Base-by-base conservation (phyloP, 257 asterid genomes). In the Buddleja alternifolia region DNA sequence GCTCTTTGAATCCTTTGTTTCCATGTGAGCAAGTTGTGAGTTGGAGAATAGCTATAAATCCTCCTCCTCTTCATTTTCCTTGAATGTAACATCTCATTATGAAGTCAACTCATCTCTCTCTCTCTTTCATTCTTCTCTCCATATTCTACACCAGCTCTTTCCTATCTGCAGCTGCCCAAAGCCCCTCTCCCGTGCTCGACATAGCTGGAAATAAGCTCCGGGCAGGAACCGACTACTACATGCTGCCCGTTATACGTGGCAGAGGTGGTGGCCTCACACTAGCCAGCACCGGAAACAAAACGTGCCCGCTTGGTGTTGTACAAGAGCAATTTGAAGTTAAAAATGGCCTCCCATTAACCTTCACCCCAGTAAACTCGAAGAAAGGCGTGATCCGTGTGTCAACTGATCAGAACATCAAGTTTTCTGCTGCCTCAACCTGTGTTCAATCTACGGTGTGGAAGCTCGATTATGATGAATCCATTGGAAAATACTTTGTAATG, bases 221-320 rank as follows among this genome's bases (percentile, higher is more conserved):
- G 4, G 64, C 72, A 0, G 90, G 86, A 4, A 60, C 25, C n/a
- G 56, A 77, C 20, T 88, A 85, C 74, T 78, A 78, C 77, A 70
- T 79, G 3, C 17, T 88, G 55, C 91, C 93, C 0, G 81, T 80
- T 0, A 10, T 76, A 21, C 89, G 88, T 2, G 90, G 87, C 55
- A 45, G 83, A 8, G 96, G 93, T 2, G 96, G 96, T 0, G 96
- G 93, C n/a, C 80, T 88, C 24, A 80, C 86, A 7, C 64, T 83
- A 45, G 69, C 63, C 67, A 45, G 67, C 72, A 44, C 68, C 7
- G 44, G 69, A 17, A 76, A 81, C 71, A 10, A 42, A 1, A 52
- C 74, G 0, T 83, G 92, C 80, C 86, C 90, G 2, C 81, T 78
- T 0, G 76, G 62, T n/a, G 86, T 83, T n/a, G 82, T 80, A 29